Evolutionary conservation across 2,329 filamentous ascomycete genomes (phyloP), one percentile per base, ranked within the genome.

Genomic region (Scopulariopsis brevicaulis): DNA sequence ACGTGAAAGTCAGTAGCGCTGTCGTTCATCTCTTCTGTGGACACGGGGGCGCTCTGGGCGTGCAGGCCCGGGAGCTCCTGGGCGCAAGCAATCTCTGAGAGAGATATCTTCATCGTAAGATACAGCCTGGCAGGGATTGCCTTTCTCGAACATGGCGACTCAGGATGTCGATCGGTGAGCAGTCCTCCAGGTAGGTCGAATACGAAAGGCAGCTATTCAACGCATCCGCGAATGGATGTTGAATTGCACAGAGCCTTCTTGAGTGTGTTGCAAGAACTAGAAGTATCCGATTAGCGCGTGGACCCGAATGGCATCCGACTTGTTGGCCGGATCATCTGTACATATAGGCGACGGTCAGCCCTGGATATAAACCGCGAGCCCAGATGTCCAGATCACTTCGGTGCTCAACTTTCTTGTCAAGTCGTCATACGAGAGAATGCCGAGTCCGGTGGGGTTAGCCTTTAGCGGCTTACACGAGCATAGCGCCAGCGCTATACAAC

Each of bases 1-100:
- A 69, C 60, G 34, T 65, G 65, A 62, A 65, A 70, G 1, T 32
- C 18, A 12, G 52, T 52, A 3, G 64, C 60, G 57, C 56, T 64
- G 60, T 70, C 63, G 46, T 60, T 58, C 24, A 60, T 53, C 3
- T 46, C 60, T 37, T 56, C 59, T 20, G 62, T 66, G 10, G 66
- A 67, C 8, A 66, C 60, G 4, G 64, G 64, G 0, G 67, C 68
- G n/a, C 60, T 65, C 56, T 70, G 67, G 3, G 68, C 66, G 64
- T 67, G 70, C 3, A 70, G 64, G 1, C 59, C 60, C 1, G 68
- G 68, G n/a, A 68, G 56, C 37, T 63, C 43, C 12, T 53, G 58
- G n/a, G 35, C 24, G 51, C 54, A 48, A 58, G 35, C 52, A 8
- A 53, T 28, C 3, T 32, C 34, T n/a, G n/a, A n/a, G n/a, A 15